A percentile compares a stretch with the other conserved stretches of the same genome.
Conservation (phyloP, 805 yeast genomes). For the Osmozyma mogii region DNA sequence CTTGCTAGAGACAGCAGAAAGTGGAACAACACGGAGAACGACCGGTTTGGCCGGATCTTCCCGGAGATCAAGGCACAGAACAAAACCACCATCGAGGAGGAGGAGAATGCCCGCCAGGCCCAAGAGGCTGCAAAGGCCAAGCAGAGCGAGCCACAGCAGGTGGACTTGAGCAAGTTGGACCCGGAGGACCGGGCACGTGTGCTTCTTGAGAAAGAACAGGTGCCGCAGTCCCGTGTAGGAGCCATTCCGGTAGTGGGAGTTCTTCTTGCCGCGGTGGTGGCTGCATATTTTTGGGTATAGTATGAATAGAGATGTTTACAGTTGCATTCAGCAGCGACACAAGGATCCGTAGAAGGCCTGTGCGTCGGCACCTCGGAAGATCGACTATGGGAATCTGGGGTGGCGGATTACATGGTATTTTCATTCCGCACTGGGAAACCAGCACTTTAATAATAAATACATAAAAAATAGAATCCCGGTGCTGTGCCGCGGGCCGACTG, state of each 20-base stretch:
- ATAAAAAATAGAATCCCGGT: no score
- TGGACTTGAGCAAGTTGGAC: slow-evolving; percentile 37
- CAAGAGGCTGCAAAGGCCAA: slow-evolving; percentile 1
- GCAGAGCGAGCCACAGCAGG: slow-evolving; percentile 12
- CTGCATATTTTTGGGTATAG: slow-evolving; percentile 15
- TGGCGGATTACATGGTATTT: no score
- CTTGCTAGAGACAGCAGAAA: slow-evolving; percentile 53
- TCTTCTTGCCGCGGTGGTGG: slow-evolving; percentile 24
- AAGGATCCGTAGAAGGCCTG: no score
- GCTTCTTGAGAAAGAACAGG: slow-evolving; percentile 8
- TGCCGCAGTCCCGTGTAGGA: slow-evolving; percentile 2
- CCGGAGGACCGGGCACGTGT: slow-evolving; percentile 60
- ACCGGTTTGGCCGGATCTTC: slow-evolving; percentile 54
- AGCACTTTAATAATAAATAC: no score
- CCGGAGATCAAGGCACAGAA: slow-evolving; percentile 55
- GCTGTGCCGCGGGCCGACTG: no score
- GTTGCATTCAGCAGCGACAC: no score
- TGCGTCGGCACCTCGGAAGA: no score
- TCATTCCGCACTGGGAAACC: no score
- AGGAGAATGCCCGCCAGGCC: slow-evolving; percentile 5
- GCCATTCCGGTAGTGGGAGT: slow-evolving; percentile 19
- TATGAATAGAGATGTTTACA: no score
- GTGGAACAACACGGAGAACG: slow-evolving; percentile 52
- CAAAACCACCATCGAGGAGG: slow-evolving; percentile 19
- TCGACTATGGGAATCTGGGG: no score